Evolutionary conservation across 208 protist genomes (phyloP), one percentile per base, ranked within the genome.

Genomic region (Leishmania gerbilli): DNA sequence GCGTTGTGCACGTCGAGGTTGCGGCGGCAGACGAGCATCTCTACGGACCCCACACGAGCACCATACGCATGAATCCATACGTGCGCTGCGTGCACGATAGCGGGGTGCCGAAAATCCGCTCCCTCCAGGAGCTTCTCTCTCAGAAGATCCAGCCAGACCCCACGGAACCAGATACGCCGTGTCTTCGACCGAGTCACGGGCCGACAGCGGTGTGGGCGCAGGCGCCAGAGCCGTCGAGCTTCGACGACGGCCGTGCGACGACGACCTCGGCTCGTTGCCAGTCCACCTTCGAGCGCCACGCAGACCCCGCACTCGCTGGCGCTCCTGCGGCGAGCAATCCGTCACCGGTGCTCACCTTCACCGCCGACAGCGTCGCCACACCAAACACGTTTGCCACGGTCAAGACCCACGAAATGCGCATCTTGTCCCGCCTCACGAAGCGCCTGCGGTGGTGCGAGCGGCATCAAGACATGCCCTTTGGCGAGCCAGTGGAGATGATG

Each of bases 301-400:
- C 17, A 31, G 68, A 72, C 68, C 7, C 68, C 42, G 0, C 15
- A 19, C 42, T n/a, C 6, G 15, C 7, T 37, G 72, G 51, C 42
- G 34, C 49, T 40, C 31, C 72, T 8, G 51, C 21, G 51, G 31
- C n/a, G 13, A 47, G 31, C 11, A 76, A 62, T 55, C 31, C 31
- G 15, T 62, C 72, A 11, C 72, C 72, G 8, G 72, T 45, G 51
- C 71, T 94, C 15, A 76, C 78, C 62, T 94, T 94, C 78, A 91
- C 89, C 0, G 64, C 87, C 6, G 87, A 92, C 75, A 86, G 91
- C 53, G 86, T 94, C 27, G 85, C 89, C 8, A 94, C 91, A 2
- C 91, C 91, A 15, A 91, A 94, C 75, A 94, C 89, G 3, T 94
- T 94, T 67, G 88, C 88, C 31, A 87, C 79, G n/a, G 83, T 92